phyloP scores from a whole-genome alignment of 2,329 filamentous ascomycete genomes.

The Pyrenophora graminea region DNA sequence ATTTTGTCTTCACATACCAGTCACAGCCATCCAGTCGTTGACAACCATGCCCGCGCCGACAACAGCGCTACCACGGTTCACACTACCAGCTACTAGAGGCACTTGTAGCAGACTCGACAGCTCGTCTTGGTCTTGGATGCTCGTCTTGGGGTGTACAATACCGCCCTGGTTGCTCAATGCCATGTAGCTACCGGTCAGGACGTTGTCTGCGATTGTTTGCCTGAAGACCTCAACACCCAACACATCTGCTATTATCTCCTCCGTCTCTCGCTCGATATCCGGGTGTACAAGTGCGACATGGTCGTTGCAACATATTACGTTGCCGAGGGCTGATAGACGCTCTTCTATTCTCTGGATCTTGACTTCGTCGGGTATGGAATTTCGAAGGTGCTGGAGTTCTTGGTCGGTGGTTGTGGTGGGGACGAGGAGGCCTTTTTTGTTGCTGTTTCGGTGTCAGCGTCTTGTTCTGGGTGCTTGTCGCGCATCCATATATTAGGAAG shows the following conservation, averaged over 20 bases:
- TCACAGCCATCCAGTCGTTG: slow-evolving; percentile 96
- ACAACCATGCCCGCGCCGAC: slow-evolving; percentile 98
- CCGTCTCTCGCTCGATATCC: slow-evolving; percentile 94
- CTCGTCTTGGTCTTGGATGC: slow-evolving; percentile 97
- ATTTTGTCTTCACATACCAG: slow-evolving; percentile 46
- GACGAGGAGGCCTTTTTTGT: slow-evolving; percentile 94
- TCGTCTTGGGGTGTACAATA: slow-evolving; percentile 95
- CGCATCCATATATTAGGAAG: neutral
- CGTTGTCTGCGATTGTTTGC: slow-evolving; percentile 96
- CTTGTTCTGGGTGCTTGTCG: neutral
- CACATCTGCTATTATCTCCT: slow-evolving; percentile 97
- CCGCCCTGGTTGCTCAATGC: slow-evolving; percentile 92
- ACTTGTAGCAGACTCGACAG: slow-evolving; percentile 91
- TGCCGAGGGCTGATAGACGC: slow-evolving; percentile 90
- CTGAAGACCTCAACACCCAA: slow-evolving; percentile 86
- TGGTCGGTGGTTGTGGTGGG: slow-evolving; percentile 96
- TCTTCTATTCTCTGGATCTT: slow-evolving; percentile 98
- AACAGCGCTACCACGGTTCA: slow-evolving; percentile 90
- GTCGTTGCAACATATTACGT: slow-evolving; percentile 96
- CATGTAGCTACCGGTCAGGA: slow-evolving; percentile 97
- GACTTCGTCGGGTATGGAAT: slow-evolving; percentile 87
- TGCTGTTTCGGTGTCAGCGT: slow-evolving; percentile 57
- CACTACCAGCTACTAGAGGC: slow-evolving; percentile 88
- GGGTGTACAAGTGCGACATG: slow-evolving; percentile 96
- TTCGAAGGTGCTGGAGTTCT: slow-evolving; percentile 95